Base-by-base conservation (phyloP, 352 stramenopile species). In the Globisporangium mamillatum region DNA sequence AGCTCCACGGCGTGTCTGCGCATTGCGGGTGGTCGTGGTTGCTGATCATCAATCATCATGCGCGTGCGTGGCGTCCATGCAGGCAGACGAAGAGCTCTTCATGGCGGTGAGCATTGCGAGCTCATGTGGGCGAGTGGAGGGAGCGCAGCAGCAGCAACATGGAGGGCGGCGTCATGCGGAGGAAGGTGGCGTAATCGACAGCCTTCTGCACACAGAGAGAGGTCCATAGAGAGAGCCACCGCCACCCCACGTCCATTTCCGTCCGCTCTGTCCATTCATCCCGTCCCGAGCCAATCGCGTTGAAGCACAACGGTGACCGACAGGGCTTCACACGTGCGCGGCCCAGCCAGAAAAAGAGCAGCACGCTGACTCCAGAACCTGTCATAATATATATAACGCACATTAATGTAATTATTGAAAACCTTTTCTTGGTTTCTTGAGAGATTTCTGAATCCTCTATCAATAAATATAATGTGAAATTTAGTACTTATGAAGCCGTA, bases 1-100 rank as follows among this genome's bases (percentile, higher is more conserved):
- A 82, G 67, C 67, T 84, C 79, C 50, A 91, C 84, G 20, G 73
- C 78, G 25, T 92, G 84, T 64, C 74, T 91, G 46, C 75, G 77
- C 32, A 88, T 92, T 54, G 82, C 78, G 9, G 84, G 84, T 20
- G 84, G 84, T 10, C 72, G 67, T 44, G 81, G 82, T 1, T 91
- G 81, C 67, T 78, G 55, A 76, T 25, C 20, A 22, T 32, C 16
- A 56, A 5, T 16, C 22, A 6, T 14, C 38, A 12, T 12, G 41
- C 27, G 48, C n/a, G 22, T 25, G 34, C 57, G n/a, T 41, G 29
- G 14, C 18, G 56, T 44, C 20, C 44, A 34, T 36, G 53, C 25
- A 16, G 24, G 53, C 25, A 16, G 24, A 22, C 14, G 53, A 22
- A 20, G 53, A 4, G 53, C 24, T 10, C 55, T 60, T 38, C 55